These are phyloP conservation scores for Trichophyton schoenleinii DNA, from an alignment of 2,329 filamentous ascomycete genomes.

Conservation along the genomic window DNA sequence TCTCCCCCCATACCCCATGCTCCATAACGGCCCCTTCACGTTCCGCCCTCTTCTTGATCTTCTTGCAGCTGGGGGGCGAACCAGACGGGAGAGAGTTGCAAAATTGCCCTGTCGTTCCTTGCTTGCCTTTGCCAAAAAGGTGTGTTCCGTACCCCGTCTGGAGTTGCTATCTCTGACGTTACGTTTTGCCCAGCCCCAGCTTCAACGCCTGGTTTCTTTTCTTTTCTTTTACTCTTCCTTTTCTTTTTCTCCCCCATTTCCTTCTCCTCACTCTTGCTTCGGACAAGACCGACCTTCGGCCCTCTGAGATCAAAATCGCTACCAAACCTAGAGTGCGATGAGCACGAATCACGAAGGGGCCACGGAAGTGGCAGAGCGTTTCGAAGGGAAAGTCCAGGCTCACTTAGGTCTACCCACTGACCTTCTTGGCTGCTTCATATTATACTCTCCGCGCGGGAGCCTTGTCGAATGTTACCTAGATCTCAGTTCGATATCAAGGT, in stretches of 20 bases:
- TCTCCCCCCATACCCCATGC: not conserved
- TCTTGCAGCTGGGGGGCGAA: not conserved
- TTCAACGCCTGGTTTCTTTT: not conserved
- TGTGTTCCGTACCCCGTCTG: not conserved
- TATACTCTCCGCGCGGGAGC: not conserved
- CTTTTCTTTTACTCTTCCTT: not conserved
- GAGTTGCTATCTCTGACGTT: not conserved
- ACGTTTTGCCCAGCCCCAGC: not conserved
- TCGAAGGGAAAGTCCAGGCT: not conserved
- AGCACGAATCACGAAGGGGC: not conserved
- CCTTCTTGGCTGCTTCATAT: slow-evolving; percentile 1
- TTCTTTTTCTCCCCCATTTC: not conserved
- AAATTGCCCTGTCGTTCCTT: not conserved
- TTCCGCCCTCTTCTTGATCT: not conserved
- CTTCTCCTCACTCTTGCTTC: not conserved
- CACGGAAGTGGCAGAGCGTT: not conserved
- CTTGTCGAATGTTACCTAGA: not conserved
- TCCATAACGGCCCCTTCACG: not conserved
- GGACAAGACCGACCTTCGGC: slow-evolving; percentile 1
- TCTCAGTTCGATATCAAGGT: not conserved
- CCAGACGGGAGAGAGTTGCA: not conserved
- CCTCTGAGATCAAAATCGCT: not conserved
- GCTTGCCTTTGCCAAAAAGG: not conserved
- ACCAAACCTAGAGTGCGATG: not conserved
- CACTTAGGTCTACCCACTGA: not conserved